A percentile compares a stretch with the other conserved stretches of the same genome.
These are phyloP conservation scores for Suillus spraguei DNA, from an alignment of 768 basidiomycete genomes.

Conservation along the genomic window DNA sequence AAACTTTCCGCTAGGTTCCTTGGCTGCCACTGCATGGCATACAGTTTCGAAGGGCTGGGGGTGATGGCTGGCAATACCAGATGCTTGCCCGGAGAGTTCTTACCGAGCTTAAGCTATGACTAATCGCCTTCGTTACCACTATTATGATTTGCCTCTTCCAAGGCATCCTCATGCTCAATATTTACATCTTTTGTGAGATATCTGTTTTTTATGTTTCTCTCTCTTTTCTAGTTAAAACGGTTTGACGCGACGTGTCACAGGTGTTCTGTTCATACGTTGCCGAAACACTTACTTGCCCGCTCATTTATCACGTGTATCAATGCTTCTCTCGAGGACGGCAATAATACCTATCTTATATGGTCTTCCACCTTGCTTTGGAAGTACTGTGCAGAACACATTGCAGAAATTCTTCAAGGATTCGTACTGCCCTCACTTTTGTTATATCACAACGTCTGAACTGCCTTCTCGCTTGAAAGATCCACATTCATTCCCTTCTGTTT, in stretches of 20 bases:
- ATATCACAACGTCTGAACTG: not conserved
- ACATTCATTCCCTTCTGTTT: not conserved
- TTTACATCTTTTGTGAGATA: constrained; percentile 24
- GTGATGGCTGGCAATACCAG: constrained; percentile 97
- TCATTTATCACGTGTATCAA: constrained; percentile 16
- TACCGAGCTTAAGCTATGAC: constrained; percentile 84
- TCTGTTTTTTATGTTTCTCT: constrained; percentile 11
- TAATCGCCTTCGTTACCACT: constrained; percentile 1
- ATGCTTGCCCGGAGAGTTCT: constrained; percentile 89
- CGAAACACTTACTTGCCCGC: constrained; percentile 12
- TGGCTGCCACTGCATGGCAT: constrained; percentile 93
- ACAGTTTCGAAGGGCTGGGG: constrained; percentile 88
- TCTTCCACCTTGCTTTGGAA: constrained; percentile 3
- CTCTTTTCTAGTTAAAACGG: constrained; percentile 7
- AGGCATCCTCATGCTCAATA: constrained; percentile 21
- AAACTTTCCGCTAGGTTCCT: constrained; percentile 63
- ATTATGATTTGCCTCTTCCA: constrained; percentile 6
- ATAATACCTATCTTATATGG: constrained; percentile 14
- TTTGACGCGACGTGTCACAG: constrained; percentile 8
- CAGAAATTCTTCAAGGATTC: not conserved
- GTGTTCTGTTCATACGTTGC: constrained; percentile 10
- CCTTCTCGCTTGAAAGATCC: not conserved
- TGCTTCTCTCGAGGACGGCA: constrained; percentile 15
- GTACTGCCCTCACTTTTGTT: not conserved
- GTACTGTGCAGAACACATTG: not conserved